Base-by-base conservation (phyloP, 148 eudicot species). In the Camellia granthamiana region DNA sequence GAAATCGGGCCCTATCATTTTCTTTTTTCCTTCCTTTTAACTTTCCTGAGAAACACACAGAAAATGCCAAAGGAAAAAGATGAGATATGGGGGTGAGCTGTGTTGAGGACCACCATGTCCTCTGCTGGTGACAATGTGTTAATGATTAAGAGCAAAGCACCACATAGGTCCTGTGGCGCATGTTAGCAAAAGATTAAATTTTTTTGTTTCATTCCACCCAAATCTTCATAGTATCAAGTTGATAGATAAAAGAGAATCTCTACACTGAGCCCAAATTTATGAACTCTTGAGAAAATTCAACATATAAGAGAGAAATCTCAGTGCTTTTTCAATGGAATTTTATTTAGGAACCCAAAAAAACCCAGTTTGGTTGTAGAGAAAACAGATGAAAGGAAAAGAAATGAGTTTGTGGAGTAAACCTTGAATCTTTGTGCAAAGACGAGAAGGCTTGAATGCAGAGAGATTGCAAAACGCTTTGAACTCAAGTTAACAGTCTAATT, bases 21-120 rank as follows among this genome's bases (percentile, higher is more conserved):
- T 49, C 52, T 49, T 49, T 47, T 62, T 77, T 77, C 30, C 64
- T 13, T 41, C 18, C 61, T 30, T 75, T 14, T 6, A 44, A 76
- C 23, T 69, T 77, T 83, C 76, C 83, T 80, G 82, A 56, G 69
- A 72, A 72, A 76, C 63, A 30, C 12, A 73, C 30, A 64, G 64
- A 41, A 76, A 72, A 71, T 61, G 44, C 54, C 71, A 69, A 60
- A 49, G 38, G 65, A 82, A 77, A 72, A 30, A 30, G 38, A 41
- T 77, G 75, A 77, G 68, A 54, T 19, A 49, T 52, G 55, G 43
- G 71, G 41, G 46, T 15, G 64, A 6, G 81, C 13, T 43, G 61
- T 55, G 63, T 14, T 23, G 46, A 30, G 76, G 59, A 6, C 81
- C 74, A 47, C 55, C 42, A 51, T 43, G 79, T 44, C 16, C 58